Conservation (phyloP, 1,139 yeast species). For the Hanseniaspora sp. region DNA sequence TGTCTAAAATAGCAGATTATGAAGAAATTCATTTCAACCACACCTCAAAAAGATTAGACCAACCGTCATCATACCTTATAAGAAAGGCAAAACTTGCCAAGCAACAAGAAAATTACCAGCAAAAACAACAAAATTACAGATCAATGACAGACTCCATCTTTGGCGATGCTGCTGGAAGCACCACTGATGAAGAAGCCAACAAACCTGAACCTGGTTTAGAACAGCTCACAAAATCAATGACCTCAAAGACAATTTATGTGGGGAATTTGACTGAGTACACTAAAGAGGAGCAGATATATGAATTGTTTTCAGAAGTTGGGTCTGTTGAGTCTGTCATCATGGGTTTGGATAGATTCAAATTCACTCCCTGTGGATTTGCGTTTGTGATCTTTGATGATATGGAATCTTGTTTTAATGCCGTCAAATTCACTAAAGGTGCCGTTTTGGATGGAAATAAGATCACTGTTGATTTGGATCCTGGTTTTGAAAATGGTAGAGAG, state of each 20-base stretch:
- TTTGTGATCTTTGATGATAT: slow-evolving; percentile 65
- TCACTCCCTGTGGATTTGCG: slow-evolving; percentile 93
- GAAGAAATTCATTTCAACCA: slow-evolving; percentile 34
- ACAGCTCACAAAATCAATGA: slow-evolving; percentile 52
- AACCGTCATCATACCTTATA: slow-evolving; percentile 64
- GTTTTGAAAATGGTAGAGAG: slow-evolving; percentile 87
- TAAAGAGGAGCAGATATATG: slow-evolving; percentile 86
- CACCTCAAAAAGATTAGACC: slow-evolving; percentile 60
- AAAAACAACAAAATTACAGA: slow-evolving; percentile 52
- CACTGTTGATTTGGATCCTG: slow-evolving; percentile 86
- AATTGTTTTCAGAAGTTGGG: slow-evolving; percentile 72
- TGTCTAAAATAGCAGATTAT: slow-evolving; percentile 33
- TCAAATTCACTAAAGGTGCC: slow-evolving; percentile 69
- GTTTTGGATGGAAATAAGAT: slow-evolving; percentile 69
- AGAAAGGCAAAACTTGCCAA: slow-evolving; percentile 52
- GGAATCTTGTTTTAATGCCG: slow-evolving; percentile 64
- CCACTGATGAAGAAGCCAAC: slow-evolving; percentile 85
- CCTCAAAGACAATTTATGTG: slow-evolving; percentile 68
- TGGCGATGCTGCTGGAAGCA: slow-evolving; percentile 73
- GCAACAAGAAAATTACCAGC: slow-evolving; percentile 30
- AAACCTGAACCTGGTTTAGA: slow-evolving; percentile 45
- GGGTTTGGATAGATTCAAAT: slow-evolving; percentile 83
- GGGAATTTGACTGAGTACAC: slow-evolving; percentile 81
- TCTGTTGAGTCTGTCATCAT: slow-evolving; percentile 65
- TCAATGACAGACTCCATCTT: slow-evolving; percentile 69